A percentile compares a stretch with the other conserved stretches of the same genome.
Evolutionary conservation across 176 grass and related monocot genomes (phyloP).

Genomic region (Thalia dealbata): DNA sequence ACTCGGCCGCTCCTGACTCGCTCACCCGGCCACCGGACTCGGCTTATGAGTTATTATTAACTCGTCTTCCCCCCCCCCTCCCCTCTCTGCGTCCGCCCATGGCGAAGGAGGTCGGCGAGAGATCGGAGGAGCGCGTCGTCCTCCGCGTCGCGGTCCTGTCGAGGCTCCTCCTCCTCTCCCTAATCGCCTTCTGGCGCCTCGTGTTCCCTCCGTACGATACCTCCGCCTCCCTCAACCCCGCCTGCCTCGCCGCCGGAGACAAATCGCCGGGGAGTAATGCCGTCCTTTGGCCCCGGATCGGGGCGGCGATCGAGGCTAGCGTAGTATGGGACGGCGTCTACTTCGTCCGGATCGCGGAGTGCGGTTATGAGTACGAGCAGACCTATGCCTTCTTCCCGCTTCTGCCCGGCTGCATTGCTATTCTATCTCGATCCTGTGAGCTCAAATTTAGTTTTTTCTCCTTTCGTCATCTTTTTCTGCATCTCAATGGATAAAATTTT

Average conservation of each 20-base stretch:
- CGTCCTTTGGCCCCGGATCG: slow-evolving; percentile 22
- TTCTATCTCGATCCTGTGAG: slow-evolving; percentile 62
- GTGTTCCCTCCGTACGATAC: slow-evolving; percentile 84
- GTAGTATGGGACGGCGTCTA: slow-evolving; percentile 88
- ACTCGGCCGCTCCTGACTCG: too few relatives aligned
- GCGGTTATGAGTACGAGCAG: slow-evolving; percentile 97
- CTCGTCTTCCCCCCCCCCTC: too few relatives aligned
- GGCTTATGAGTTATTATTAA: too few relatives aligned
- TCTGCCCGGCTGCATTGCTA: slow-evolving; percentile 46
- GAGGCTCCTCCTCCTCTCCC: slow-evolving; percentile 41
- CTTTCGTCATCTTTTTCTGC: neutral
- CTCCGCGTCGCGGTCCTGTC: slow-evolving; percentile 40
- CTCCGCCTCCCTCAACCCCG: slow-evolving; percentile 54
- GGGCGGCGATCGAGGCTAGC: slow-evolving; percentile 40
- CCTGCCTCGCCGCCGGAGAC: slow-evolving; percentile 39
- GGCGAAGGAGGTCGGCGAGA: slow-evolving; percentile 2
- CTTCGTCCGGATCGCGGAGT: slow-evolving; percentile 67
- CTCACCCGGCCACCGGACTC: too few relatives aligned
- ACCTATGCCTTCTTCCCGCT: slow-evolving; percentile 78
- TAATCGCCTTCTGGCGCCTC: slow-evolving; percentile 46
- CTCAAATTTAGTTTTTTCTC: slow-evolving; percentile 16
- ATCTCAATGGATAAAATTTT: too few relatives aligned
- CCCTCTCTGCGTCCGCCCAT: neutral
- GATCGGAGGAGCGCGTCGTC: slow-evolving; percentile 16
- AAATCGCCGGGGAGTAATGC: neutral